Conservation (phyloP, 179 eudicot species). For the Gypsophila paniculata region DNA sequence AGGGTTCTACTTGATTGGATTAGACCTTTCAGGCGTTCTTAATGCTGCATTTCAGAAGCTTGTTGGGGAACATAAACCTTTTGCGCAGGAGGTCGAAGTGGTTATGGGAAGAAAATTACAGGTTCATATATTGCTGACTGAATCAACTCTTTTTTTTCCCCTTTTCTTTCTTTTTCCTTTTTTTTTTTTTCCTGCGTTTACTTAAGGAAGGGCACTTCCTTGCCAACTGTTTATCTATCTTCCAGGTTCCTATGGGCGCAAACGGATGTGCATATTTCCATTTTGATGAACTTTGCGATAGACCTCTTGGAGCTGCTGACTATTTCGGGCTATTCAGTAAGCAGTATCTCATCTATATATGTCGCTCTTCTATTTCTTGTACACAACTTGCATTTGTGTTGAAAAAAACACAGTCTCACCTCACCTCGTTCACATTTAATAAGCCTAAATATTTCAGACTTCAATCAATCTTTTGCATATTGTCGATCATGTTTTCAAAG, state of each 20-base stretch:
- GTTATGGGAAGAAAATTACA: conserved; percentile 88
- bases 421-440: neutral
- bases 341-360: conserved; percentile 13
- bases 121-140: conserved; percentile 32
- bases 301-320: conserved; percentile 96
- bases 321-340: conserved; percentile 89
- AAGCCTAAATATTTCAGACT: no score
- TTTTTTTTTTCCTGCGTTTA: neutral
- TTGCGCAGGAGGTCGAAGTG: conserved; percentile 78
- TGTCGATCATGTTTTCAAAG: neutral
- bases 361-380: neutral
- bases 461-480: neutral
- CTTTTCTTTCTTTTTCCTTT: no score
- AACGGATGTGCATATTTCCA: conserved; percentile 91
- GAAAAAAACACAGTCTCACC: no score
- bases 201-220: conserved; percentile 6
- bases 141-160: neutral
- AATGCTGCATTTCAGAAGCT: conserved; percentile 59
- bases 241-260: conserved; percentile 80
- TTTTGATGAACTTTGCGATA: conserved; percentile 87
- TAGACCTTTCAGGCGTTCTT: conserved; percentile 46
- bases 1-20: conserved; percentile 79
- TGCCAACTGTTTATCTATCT: neutral
- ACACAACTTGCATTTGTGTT: no score
- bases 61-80: conserved; percentile 51